Base-by-base conservation (phyloP, 2,329 filamentous ascomycete species). In the Colletotrichum magnum region DNA sequence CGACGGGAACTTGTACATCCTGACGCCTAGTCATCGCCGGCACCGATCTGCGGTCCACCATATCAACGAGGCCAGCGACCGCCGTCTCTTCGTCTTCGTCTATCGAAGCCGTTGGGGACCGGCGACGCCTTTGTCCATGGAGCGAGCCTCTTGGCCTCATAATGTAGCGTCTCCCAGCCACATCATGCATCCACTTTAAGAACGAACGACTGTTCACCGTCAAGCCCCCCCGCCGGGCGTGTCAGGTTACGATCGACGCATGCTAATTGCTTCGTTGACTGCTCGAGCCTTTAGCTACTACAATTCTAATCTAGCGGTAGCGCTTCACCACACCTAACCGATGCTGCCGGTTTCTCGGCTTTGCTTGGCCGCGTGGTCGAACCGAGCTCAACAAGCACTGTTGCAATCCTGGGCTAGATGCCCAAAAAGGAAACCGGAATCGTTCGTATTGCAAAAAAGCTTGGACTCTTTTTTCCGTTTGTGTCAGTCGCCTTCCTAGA, bases 401-500 rank as follows among this genome's bases (percentile, higher is more conserved):
- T 48, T 45, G 5, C 32, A 36, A 36, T 32, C 12, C 56, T 10
- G 21, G 28, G 24, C 21, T 28, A 10, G 12, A 9, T 43, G n/a
- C 24, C 65, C 48, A 36, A 59, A 65, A 54, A 28, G 48, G 65
- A 51, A 52, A 64, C 50, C 12, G 50, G 48, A 36, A 21, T 41
- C 6, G 16, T 28, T 56, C 24, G 21, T 24, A n/a, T 41, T 12
- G 43, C 13, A 41, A 24, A 43, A 24, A 28, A 32, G 56, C 66
- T 69, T 56, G 56, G 62, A 66, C 66, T 15, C 10, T 64, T 48
- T n/a, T 32, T 60, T 45, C 54, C 32, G 32, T 43, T 60, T 65
- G 62, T 61, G 62, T 66, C 56, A 61, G 53, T 28, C 36, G 18
- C 15, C 28, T 51, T 52, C 62, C 43, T 18, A 57, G 51, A 66